Evolutionary conservation across 2,329 filamentous ascomycete genomes (phyloP).

Genomic region (Cercospora sp.): DNA sequence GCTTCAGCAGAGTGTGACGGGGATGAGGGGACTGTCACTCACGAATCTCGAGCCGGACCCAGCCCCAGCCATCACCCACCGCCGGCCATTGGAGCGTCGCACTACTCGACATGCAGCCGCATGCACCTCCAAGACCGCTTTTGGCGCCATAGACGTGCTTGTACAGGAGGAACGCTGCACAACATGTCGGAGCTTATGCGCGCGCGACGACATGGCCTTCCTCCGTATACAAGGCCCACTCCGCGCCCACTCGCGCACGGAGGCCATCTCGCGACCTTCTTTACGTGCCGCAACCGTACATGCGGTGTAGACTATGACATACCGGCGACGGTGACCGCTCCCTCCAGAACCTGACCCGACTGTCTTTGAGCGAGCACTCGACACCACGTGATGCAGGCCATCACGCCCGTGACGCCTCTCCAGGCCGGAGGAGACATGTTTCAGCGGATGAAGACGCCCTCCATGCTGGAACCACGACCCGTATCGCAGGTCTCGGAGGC

Average conservation of each 20-base stretch:
- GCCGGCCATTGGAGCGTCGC: conserved; percentile 21
- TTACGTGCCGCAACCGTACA: conserved; percentile 34
- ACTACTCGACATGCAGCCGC: conserved; percentile 20
- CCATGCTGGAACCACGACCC: conserved; percentile 59
- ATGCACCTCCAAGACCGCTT: conserved; percentile 22
- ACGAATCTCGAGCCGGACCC: conserved; percentile 20
- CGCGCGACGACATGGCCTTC: conserved; percentile 37
- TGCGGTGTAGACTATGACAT: conserved; percentile 28
- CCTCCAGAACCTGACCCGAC: conserved; percentile 13
- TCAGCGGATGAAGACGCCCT: conserved; percentile 51
- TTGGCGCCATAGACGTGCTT: conserved; percentile 32
- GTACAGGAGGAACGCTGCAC: conserved; percentile 31
- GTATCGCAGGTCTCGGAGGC: conserved; percentile 60
- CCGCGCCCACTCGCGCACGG: conserved; percentile 46
- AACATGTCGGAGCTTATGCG: conserved; percentile 38
- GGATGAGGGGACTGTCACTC: conserved; percentile 22
- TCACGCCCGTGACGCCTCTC: conserved; percentile 48
- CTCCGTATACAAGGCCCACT: conserved; percentile 46
- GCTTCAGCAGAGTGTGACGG: conserved; percentile 24
- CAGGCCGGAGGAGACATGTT: conserved; percentile 52
- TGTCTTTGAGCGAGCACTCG: conserved; percentile 10
- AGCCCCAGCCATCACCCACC: conserved; percentile 13
- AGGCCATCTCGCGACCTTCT: conserved; percentile 42
- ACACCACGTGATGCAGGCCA: conserved; percentile 44
- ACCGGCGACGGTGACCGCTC: conserved; percentile 24